These are phyloP conservation scores for Brasilioporus rufonigricans DNA, from an alignment of 768 basidiomycete genomes.

Conservation along the genomic window DNA sequence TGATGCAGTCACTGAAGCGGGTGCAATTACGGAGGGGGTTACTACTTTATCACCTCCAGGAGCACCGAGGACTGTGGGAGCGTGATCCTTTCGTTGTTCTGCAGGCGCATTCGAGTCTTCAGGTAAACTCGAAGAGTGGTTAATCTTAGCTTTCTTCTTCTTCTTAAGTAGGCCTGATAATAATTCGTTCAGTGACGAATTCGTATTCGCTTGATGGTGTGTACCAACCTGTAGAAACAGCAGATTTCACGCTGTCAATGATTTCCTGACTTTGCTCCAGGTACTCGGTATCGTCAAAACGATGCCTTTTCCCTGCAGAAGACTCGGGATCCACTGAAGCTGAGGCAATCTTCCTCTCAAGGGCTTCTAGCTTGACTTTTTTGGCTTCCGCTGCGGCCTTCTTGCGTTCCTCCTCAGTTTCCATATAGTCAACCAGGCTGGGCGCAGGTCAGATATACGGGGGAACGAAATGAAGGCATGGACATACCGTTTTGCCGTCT, in stretches of 20 bases:
- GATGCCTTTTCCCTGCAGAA: constrained; percentile 74
- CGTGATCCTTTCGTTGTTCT: constrained; percentile 2
- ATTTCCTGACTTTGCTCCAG: constrained; percentile 89
- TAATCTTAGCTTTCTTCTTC: constrained; percentile 65
- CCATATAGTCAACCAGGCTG: constrained; percentile 84
- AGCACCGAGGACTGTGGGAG: not conserved
- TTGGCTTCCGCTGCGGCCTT: constrained; percentile 76
- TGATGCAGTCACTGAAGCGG: constrained; percentile 15
- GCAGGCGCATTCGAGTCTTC: constrained; percentile 24
- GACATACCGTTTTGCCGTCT: constrained; percentile 89
- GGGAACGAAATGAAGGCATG: not conserved
- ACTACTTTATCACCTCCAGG: not conserved
- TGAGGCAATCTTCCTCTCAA: constrained; percentile 70
- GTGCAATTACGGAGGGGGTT: not conserved
- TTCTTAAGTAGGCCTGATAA: constrained; percentile 69
- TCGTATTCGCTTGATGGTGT: not conserved
- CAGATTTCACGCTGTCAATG: constrained; percentile 87
- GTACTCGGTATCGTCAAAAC: constrained; percentile 90
- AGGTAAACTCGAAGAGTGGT: constrained; percentile 13
- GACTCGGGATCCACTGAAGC: constrained; percentile 43
- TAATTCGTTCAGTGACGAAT: constrained; percentile 19
- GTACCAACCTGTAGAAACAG: constrained; percentile 75
- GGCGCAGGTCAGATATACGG: not conserved
- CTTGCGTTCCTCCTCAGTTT: constrained; percentile 76
- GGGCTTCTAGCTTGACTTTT: constrained; percentile 68